phyloP scores from a whole-genome alignment of 1,139 yeast genomes.

The Yamadazyma buinensis region DNA sequence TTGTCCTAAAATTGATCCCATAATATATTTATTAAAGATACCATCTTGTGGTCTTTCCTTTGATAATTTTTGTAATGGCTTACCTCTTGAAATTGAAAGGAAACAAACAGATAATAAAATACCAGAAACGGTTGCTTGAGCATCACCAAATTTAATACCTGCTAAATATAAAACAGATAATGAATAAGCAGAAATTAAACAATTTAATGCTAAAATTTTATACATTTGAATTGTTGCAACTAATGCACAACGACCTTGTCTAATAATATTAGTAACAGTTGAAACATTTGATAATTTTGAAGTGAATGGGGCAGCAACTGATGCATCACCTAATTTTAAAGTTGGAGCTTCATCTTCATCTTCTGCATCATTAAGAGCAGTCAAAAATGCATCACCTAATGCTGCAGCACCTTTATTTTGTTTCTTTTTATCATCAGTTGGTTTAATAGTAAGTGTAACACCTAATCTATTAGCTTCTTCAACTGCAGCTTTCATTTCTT shows the following conservation, averaged over 20 bases:
- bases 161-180: conserved; percentile 91
- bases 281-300: conserved; percentile 90
- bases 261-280: conserved; percentile 87
- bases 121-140: conserved; percentile 93
- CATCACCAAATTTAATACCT: conserved; percentile 98
- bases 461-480: conserved; percentile 44
- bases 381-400: conserved; percentile 71
- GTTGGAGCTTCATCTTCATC: conserved; percentile 87
- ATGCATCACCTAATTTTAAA: conserved; percentile 95
- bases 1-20: conserved; percentile 97
- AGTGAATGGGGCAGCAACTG: conserved; percentile 99
- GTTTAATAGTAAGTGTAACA: conserved; percentile 23
- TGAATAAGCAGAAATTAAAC: conserved; percentile 95
- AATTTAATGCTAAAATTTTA: conserved; percentile 92
- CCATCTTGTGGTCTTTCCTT: conserved; percentile 98
- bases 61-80: conserved; percentile 82
- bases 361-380: conserved; percentile 65
- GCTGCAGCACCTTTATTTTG: conserved; percentile 25
- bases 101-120: conserved; percentile 89
- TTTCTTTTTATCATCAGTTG: conserved; percentile 27
- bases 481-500: conserved; percentile 60
- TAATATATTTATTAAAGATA: conserved; percentile 87
- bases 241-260: conserved; percentile 98
- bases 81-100: conserved; percentile 91
- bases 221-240: conserved; percentile 99